Conservation (phyloP, 805 yeast species). For the Ogataea philodendri region DNA sequence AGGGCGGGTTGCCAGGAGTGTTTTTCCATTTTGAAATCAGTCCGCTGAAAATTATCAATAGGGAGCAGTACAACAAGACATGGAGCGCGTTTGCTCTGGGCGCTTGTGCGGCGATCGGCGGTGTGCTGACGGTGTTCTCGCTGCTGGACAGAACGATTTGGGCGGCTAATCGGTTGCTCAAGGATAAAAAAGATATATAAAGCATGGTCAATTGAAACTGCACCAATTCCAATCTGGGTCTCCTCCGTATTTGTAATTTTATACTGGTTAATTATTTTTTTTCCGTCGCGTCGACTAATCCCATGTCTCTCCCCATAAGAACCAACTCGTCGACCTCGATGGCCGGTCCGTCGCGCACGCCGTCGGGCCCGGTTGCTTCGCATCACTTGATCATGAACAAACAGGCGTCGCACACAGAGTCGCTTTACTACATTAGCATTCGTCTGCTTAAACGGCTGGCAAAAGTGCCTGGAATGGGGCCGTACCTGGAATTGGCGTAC, state of each 20-base stretch:
- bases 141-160: conserved; percentile 83
- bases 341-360: conserved; percentile 30
- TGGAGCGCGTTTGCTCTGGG: conserved; percentile 83
- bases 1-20: conserved; percentile 90
- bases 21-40: conserved; percentile 88
- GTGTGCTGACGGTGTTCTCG: conserved; percentile 89
- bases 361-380: conserved; percentile 46
- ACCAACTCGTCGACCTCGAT: conserved; percentile 25
- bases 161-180: conserved; percentile 79
- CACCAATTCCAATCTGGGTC: too few species aligned
- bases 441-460: conserved; percentile 54
- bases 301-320: conserved; percentile 18
- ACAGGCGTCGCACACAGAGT: conserved; percentile 60
- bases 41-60: conserved; percentile 86
- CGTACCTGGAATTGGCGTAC: conserved; percentile 63
- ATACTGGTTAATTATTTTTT: too few species aligned
- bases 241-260: too few species aligned
- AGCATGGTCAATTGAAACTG: too few species aligned
- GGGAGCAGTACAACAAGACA: conserved; percentile 68
- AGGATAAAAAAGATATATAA: conserved; percentile 57
- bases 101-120: conserved; percentile 86
- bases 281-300: conserved; percentile 8
- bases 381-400: conserved; percentile 56
- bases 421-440: conserved; percentile 66
- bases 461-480: conserved; percentile 62